These are phyloP conservation scores for Hypholoma sublateritium DNA, from an alignment of 768 basidiomycete species.

Conservation along the genomic window DNA sequence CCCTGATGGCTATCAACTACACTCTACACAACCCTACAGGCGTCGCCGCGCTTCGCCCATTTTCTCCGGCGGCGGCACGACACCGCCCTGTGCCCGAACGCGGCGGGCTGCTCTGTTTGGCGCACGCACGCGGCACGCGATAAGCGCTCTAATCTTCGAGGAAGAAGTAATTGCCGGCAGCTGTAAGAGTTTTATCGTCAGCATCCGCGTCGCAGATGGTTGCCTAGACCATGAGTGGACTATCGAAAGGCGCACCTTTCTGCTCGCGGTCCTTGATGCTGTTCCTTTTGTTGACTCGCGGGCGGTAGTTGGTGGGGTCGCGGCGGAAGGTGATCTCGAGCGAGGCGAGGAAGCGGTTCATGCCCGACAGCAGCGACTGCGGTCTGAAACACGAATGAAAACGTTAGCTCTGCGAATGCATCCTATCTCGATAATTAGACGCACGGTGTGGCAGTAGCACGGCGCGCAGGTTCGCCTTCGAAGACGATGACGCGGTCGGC, in stretches of 20 bases:
- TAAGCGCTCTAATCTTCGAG: constrained; percentile 62
- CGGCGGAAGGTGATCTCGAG: constrained; percentile 98
- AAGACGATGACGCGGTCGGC: constrained; percentile 97
- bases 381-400: constrained; percentile 52
- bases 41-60: background rate
- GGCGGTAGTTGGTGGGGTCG: constrained; percentile 93
- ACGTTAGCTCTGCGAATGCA: background rate
- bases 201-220: background rate
- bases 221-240: background rate
- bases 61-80: background rate
- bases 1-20: background rate
- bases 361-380: constrained; percentile 91
- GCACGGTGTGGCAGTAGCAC: constrained; percentile 89
- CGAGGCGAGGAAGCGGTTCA: constrained; percentile 96
- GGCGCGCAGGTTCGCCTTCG: constrained; percentile 80
- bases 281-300: constrained; percentile 82
- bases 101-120: background rate
- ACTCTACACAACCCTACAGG: background rate
- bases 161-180: constrained; percentile 89
- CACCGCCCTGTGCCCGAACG: background rate
- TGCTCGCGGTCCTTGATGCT: constrained; percentile 89
- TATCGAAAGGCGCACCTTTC: constrained; percentile 52
- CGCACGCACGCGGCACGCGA: background rate
- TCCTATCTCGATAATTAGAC: background rate
- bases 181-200: constrained; percentile 34